phyloP scores from a whole-genome alignment of 2,329 filamentous ascomycete species.

The Shiraia sp. region DNA sequence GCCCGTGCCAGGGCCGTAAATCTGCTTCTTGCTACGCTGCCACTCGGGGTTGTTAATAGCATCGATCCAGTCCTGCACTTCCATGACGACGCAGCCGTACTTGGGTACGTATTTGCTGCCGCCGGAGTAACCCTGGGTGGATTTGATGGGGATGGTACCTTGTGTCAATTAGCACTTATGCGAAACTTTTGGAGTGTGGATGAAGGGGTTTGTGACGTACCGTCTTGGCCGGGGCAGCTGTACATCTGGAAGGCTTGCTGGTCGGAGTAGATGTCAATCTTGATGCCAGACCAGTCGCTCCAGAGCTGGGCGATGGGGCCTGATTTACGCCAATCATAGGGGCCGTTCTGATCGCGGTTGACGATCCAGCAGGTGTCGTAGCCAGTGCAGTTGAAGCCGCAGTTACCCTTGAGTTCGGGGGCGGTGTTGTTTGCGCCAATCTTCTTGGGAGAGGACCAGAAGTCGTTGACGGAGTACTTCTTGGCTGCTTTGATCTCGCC shows the following conservation, averaged over 20 bases:
- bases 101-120: slow-evolving; percentile 68
- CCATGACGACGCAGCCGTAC: slow-evolving; percentile 86
- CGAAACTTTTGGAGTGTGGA: not conserved
- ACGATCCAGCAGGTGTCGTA: slow-evolving; percentile 79
- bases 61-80: slow-evolving; percentile 93
- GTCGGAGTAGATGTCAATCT: slow-evolving; percentile 78
- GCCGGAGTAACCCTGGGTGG: slow-evolving; percentile 66
- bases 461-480: slow-evolving; percentile 72
- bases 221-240: slow-evolving; percentile 77
- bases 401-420: slow-evolving; percentile 69
- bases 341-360: slow-evolving; percentile 61
- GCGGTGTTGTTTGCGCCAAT: slow-evolving; percentile 71
- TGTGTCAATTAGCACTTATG: slow-evolving; percentile 8
- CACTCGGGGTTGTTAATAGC: slow-evolving; percentile 91
- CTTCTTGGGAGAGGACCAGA: slow-evolving; percentile 81
- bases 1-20: slow-evolving; percentile 51
- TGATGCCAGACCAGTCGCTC: slow-evolving; percentile 79
- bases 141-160: slow-evolving; percentile 66
- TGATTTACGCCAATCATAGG: slow-evolving; percentile 66
- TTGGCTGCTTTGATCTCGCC: slow-evolving; percentile 69
- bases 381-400: slow-evolving; percentile 79
- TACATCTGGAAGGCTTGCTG: slow-evolving; percentile 90
- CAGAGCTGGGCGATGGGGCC: slow-evolving; percentile 67
- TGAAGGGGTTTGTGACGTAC: slow-evolving; percentile 44
- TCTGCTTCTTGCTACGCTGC: slow-evolving; percentile 64